Base-by-base conservation (phyloP, 176 grass and related monocot genomes). In the Puccinellia tenuiflora region DNA sequence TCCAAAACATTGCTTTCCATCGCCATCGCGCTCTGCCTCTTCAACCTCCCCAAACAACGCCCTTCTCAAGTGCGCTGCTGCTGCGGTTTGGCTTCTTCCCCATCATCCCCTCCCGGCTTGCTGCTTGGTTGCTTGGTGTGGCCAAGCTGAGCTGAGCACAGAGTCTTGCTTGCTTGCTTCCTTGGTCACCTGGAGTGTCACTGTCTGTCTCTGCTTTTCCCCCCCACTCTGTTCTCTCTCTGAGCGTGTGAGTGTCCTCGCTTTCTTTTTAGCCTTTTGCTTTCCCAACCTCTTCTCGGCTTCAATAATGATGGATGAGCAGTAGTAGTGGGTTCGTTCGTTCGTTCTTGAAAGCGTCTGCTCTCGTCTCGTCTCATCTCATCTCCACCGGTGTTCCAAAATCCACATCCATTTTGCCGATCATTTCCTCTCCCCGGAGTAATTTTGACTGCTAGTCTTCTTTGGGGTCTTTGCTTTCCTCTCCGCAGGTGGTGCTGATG, bases 151-250 rank as follows among this genome's bases (percentile, higher is more conserved):
- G 45, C 46, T 61, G 28, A 12, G 56, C 21, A 7, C 6, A 21
- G 50, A 25, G 3, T 5, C 33, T 10, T 31, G 67, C 48, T 76
- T 21, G 29, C 47, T 78, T 70, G 73, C 81, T 60, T 78, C 55
- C 80, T 63, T 79, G 68, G 80, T 33, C 88, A 90, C 67, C 84
- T 51, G 37, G 72, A 55, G 55, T 67, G 88, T 73, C 84, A 60
- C 88, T 83, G 13, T 90, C 62, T 74, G 46, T 79, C 51, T 57
- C 63, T 78, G 40, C 33, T 37, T 73, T 25, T 4, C 12, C 2
- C 12, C 3, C 13, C 43, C 2, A 3, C 7, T 45, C 40, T 20
- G 22, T 73, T 78, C 48, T n/a, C n/a, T 63, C 60, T 31, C 28
- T 63, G 6, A 33, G 60, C 60, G 60, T 63, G 60, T 30, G 59